These are phyloP conservation scores for Pythium rhizo-oryzae DNA, from an alignment of 352 stramenopile genomes.

Conservation along the genomic window DNA sequence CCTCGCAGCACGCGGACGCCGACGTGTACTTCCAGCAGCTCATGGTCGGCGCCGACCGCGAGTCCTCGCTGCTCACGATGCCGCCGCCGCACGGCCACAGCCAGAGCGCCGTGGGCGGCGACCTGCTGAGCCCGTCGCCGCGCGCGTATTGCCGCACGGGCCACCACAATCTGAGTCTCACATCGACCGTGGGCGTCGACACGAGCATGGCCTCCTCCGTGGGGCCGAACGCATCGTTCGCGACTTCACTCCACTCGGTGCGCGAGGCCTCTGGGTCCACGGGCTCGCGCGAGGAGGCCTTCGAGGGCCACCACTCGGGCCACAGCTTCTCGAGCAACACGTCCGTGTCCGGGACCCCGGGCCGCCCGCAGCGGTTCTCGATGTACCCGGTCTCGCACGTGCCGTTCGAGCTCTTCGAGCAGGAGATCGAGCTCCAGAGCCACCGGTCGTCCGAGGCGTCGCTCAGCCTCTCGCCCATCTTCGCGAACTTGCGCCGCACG, in stretches of 20 bases:
- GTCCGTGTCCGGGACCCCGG: not conserved
- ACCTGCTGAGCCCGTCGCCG: conserved; percentile 40
- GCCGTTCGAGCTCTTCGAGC: conserved; percentile 75
- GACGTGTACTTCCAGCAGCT: conserved; percentile 42
- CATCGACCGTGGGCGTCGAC: conserved; percentile 6
- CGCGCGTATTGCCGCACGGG: conserved; percentile 50
- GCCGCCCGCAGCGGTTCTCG: conserved; percentile 39
- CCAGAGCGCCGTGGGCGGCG: too few relatives aligned
- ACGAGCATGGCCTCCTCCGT: conserved; percentile 15
- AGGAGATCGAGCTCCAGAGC: conserved; percentile 73
- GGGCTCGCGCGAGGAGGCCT: conserved; percentile 4
- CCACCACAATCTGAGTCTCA: not conserved
- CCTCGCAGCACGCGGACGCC: conserved; percentile 38
- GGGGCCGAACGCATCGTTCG: conserved; percentile 12
- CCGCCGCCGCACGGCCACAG: not conserved
- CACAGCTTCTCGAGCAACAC: conserved; percentile 16
- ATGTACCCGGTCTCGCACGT: conserved; percentile 76
- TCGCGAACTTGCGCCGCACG: conserved; percentile 54
- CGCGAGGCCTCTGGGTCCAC: not conserved
- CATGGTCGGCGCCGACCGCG: conserved; percentile 56
- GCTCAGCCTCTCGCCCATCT: conserved; percentile 38
- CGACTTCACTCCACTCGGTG: not conserved
- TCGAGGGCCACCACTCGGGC: not conserved
- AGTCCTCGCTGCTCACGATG: conserved; percentile 33
- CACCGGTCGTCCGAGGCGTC: conserved; percentile 38